Base-by-base conservation (phyloP, 768 basidiomycete species). In the Podaxis sp. region DNA sequence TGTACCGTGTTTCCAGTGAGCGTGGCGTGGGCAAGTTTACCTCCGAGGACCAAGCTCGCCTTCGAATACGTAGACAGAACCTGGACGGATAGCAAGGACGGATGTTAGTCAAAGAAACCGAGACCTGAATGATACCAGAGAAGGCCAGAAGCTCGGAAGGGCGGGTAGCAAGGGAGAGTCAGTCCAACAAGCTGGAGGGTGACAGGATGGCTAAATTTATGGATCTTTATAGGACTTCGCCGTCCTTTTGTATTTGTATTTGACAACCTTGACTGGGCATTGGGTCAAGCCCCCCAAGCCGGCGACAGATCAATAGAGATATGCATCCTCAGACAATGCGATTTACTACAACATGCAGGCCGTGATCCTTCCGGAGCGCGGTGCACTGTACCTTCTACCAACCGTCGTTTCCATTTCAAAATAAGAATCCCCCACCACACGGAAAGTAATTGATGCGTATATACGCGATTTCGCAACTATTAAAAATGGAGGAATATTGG, bases 161-260 rank as follows among this genome's bases (percentile, higher is more conserved):
- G 51, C 51, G 60, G 50, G 57, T 58, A 56, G 38, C 61, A 27
- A 47, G 43, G 41, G 29, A 49, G 46, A 58, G 57, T 24, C 19
- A 33, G 60, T 8, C 52, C 19, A 41, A 55, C 60, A 61, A 53
- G 59, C 27, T 43, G 52, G 27, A 54, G 40, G 59, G 64, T 52
- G 58, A 64, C 52, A 63, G 59, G 57, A 65, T 67, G 63, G 57
- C 53, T 36, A 53, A 64, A 65, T 64, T 55, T 68, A 77, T 73
- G 75, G 75, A 77, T 78, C 78, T 71, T 69, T 77, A 73, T 73
- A 71, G 71, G 77, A 77, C 72, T 72, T 69, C 56, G 72, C 71
- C 76, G 76, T 75, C 76, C 76, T 77, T 77, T 76, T 73, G 73
- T 77, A 69, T 71, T 64, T 33, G 61, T 77, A 69, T 71, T 64